phyloP scores from a whole-genome alignment of 2,329 filamentous ascomycete genomes.

The Didymella arachidicola region DNA sequence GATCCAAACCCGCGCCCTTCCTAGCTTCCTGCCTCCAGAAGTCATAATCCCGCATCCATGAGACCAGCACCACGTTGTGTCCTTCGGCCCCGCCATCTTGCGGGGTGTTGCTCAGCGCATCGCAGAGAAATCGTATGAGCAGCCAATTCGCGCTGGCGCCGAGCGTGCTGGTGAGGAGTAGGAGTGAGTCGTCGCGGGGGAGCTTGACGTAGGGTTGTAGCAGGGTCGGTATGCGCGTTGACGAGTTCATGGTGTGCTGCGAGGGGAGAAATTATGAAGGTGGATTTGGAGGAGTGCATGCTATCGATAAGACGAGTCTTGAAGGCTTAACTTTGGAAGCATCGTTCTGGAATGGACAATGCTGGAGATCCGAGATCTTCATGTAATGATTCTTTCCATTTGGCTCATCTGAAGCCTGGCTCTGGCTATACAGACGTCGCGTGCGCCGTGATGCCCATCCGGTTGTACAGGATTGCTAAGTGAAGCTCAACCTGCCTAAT shows the following conservation, averaged over 20 bases:
- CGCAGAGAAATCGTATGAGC: conserved; percentile 59
- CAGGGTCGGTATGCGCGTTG: conserved; percentile 66
- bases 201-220: conserved; percentile 70
- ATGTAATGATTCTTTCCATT: no score
- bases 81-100: conserved; percentile 41
- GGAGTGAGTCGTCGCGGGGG: conserved; percentile 65
- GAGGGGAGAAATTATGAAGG: conserved; percentile 17
- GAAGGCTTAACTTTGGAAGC: no score
- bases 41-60: conserved; percentile 77
- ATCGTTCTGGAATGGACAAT: no score
- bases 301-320: conserved; percentile 14
- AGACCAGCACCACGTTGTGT: conserved; percentile 72
- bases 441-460: no score
- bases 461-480: no score
- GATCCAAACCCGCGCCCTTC: conserved; percentile 75
- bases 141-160: conserved; percentile 64
- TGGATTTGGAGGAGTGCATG: not conserved
- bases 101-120: conserved; percentile 49
- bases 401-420: no score
- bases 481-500: no score
- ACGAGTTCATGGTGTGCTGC: conserved; percentile 42
- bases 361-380: no score
- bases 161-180: conserved; percentile 72
- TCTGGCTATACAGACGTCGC: no score
- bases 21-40: conserved; percentile 80